Base-by-base conservation (phyloP, 139 green algal species). In the Pleodorina starrii region DNA sequence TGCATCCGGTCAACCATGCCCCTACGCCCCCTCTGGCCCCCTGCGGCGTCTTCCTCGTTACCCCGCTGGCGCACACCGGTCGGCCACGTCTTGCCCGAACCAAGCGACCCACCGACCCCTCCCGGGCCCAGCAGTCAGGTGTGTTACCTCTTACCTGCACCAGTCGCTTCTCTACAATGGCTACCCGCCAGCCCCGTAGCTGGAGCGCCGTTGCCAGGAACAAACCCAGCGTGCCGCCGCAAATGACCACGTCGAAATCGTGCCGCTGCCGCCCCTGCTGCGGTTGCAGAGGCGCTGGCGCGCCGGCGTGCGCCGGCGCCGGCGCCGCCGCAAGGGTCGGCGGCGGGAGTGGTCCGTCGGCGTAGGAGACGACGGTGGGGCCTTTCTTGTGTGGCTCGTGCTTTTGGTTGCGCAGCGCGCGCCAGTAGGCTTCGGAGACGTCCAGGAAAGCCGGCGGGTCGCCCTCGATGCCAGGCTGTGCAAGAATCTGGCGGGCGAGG, bases 221-320 rank as follows among this genome's bases (percentile, higher is more conserved):
- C 17, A 99, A 91, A 29, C 97, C 97, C 46, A 99, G 93, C 1
- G 96, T 99, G 38, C 97, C 97, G 21, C 97, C 97, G 50, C 92
- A 96, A 32, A 99, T 94, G 1, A 92, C 90, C 35, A 98, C 97
- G 86, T 99, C 97, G 77, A 92, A 97, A 42, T 95, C 94, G 40
- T 91, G 42, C 23, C 5, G 72, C 19, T 73, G 63, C 19, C 35
- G 63, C 5, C 35, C 21, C 54, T 66, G 54, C 54, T 66, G 54
- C 2, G 25, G 54, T 25, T 66, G 25, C 29, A 32, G 69, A 77
- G 50, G 29, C 7, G 27, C 35, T 66, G 38, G 2, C 14, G 35
- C 12, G 69, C 12, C 32, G 44, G 38, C 35, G 57, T 9, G 38
- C 36, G 81, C 38, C 23, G 38, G 27, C 27, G 72, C 5, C 46